phyloP scores from a whole-genome alignment of 495 filamentous ascomycete genomes.

The Xylaria castorea region DNA sequence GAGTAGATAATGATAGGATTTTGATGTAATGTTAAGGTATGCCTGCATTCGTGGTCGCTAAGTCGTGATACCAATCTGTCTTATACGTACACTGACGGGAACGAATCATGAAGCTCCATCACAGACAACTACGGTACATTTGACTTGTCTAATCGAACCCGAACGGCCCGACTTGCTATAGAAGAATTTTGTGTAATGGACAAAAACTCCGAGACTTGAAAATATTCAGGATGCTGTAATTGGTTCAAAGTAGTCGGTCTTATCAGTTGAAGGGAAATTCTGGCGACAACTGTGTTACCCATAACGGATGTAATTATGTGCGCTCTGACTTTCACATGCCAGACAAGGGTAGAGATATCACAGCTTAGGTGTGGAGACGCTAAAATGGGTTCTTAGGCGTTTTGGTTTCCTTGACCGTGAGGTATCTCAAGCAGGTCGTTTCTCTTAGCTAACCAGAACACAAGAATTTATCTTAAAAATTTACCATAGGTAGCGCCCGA shows the following conservation, averaged over 20 bases:
- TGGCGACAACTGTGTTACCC: constrained; percentile 19
- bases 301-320: background rate
- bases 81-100: background rate
- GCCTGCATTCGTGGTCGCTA: background rate
- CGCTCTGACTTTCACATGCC: constrained; percentile 38
- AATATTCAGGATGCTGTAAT: background rate
- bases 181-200: background rate
- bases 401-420: background rate
- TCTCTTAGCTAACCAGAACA: constrained; percentile 10
- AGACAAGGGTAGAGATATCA: constrained; percentile 32
- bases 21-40: constrained; percentile 20
- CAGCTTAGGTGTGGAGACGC: background rate
- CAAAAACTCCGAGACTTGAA: background rate
- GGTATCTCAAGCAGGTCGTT: background rate
- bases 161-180: constrained; percentile 4
- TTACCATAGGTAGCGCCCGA: constrained; percentile 11
- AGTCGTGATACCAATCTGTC: background rate
- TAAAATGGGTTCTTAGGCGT: background rate
- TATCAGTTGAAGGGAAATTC: background rate
- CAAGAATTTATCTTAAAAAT: constrained; percentile 6
- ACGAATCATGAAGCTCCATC: background rate
- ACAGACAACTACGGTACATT: background rate
- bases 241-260: background rate
- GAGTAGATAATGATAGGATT: constrained; percentile 10
- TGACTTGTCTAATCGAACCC: background rate